Evolutionary conservation across 228 moss, liverwort and hornwort species (phyloP).

Genomic region (Sphagnum fallax): DNA sequence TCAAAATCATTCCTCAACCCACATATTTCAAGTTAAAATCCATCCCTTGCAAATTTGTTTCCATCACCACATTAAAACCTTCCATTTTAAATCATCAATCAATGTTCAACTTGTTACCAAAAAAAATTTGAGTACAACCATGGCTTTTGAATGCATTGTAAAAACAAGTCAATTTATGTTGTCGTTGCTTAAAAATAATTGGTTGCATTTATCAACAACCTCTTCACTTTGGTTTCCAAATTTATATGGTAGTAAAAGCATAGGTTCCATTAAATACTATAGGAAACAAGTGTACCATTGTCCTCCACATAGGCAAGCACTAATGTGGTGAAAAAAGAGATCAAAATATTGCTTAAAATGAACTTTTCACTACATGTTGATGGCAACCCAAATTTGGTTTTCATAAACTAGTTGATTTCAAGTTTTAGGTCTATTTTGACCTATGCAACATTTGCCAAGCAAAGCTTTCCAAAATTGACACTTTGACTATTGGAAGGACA

Average conservation of each 20-base stretch:
- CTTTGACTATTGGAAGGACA: constrained; percentile 65
- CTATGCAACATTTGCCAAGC: constrained; percentile 79
- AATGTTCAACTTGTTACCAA: background rate
- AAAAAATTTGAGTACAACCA: constrained; percentile 48
- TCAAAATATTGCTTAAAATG: constrained; percentile 62
- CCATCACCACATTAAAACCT: constrained; percentile 5
- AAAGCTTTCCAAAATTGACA: constrained; percentile 84
- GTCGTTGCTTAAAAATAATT: constrained; percentile 62
- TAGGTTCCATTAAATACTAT: constrained; percentile 72
- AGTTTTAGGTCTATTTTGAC: constrained; percentile 86
- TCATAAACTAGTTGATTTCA: constrained; percentile 64
- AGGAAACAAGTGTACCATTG: constrained; percentile 77
- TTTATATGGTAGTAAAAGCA: constrained; percentile 65
- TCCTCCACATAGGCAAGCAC: constrained; percentile 90
- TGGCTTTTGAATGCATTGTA: constrained; percentile 53
- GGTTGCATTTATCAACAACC: constrained; percentile 43
- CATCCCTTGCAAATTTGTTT: constrained; percentile 6
- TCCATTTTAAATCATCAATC: constrained; percentile 10
- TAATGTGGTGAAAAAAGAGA: constrained; percentile 71
- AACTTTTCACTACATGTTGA: constrained; percentile 46
- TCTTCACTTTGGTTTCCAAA: constrained; percentile 60
- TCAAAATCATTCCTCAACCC: constrained; percentile 10
- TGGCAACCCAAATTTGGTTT: constrained; percentile 48
- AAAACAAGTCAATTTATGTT: constrained; percentile 29
- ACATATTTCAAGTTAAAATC: constrained; percentile 17